A percentile compares a stretch with the other conserved stretches of the same genome.
Evolutionary conservation across 495 filamentous ascomycete species (phyloP).

Genomic region (Hypoxylon crocopeplum): DNA sequence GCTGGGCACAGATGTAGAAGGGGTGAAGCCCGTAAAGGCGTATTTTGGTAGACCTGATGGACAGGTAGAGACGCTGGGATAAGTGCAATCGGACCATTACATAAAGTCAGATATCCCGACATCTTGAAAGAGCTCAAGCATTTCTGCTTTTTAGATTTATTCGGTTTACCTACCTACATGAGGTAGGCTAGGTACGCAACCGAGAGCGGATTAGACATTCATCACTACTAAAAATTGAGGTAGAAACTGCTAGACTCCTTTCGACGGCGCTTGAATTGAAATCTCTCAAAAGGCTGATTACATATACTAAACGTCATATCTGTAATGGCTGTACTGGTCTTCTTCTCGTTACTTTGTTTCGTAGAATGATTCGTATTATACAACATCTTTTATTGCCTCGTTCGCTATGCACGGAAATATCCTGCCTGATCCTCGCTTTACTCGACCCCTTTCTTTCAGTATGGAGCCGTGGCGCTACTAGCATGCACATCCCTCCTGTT

Average conservation of each 20-base stretch:
- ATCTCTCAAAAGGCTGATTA: slow-evolving; percentile 34
- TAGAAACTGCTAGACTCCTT: not conserved
- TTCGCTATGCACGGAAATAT: slow-evolving; percentile 41
- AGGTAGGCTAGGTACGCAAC: no score
- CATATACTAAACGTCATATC: slow-evolving; percentile 40
- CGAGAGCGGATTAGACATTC: not conserved
- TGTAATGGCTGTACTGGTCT: slow-evolving; percentile 26
- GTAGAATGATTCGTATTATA: slow-evolving; percentile 38
- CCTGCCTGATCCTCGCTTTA: slow-evolving; percentile 20
- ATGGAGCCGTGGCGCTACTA: slow-evolving; percentile 45
- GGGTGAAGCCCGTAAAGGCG: slow-evolving; percentile 88
- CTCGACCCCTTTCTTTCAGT: not conserved
- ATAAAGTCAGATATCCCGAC: no score
- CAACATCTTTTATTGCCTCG: slow-evolving; percentile 36
- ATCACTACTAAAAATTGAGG: not conserved
- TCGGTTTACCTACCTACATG: no score
- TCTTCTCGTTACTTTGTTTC: slow-evolving; percentile 34
- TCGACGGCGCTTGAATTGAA: slow-evolving; percentile 15
- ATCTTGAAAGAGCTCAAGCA: no score
- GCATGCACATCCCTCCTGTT: slow-evolving; percentile 84
- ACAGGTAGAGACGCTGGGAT: slow-evolving; percentile 55
- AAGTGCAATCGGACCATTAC: not conserved
- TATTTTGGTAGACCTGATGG: slow-evolving; percentile 95
- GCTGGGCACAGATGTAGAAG: slow-evolving; percentile 65
- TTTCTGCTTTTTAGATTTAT: no score